Base-by-base conservation (phyloP, 192 early-diverging fungal genomes). In the Podila epigama region DNA sequence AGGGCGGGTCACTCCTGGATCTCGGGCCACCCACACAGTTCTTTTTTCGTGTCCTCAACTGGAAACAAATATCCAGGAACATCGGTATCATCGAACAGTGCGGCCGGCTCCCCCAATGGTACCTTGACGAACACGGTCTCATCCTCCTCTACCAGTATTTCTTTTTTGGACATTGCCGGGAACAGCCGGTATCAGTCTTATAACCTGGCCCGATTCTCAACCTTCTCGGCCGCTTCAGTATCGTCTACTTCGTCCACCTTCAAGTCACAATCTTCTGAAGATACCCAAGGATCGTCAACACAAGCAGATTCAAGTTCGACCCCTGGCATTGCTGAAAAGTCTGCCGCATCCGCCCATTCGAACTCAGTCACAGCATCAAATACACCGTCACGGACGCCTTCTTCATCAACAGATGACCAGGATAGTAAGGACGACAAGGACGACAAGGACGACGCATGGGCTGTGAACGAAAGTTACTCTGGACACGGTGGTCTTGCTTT, bases 11-110 rank as follows among this genome's bases (percentile, higher is more conserved):
- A 77, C 54, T 64, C 73, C 16, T 77, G 73, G 73, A 66, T 77
- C 66, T 77, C 73, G 28, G 73, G 73, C 51, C 73, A 77, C 51
- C 73, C 73, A 37, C 73, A 68, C 25, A 77, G 73, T 37, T n/a
- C 60, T 10, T 61, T 77, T 16, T 68, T 63, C 56, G 68, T 68
- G 36, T 58, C 73, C 4, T 16, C 61, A 3, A 53, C 54, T 13
- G 53, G 66, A 42, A 22, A 25, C 4, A 68, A 58, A 34, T 28
- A 59, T 11, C 27, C 48, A 3, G 50, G 15, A 16, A 29, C 27
- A 28, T 13, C 16, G 16, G 15, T 33, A 33, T 34, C 28, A 15
- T 9, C 55, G 35, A 20, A n/a, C 32, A 57, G 18, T 28, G 1
- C 55, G 5, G 18, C 55, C 29, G 20, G 31, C 42, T 6, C 51